Evolutionary conservation across 2,329 filamentous ascomycete species (phyloP).

Genomic region (Phyllosticta capitalensis): DNA sequence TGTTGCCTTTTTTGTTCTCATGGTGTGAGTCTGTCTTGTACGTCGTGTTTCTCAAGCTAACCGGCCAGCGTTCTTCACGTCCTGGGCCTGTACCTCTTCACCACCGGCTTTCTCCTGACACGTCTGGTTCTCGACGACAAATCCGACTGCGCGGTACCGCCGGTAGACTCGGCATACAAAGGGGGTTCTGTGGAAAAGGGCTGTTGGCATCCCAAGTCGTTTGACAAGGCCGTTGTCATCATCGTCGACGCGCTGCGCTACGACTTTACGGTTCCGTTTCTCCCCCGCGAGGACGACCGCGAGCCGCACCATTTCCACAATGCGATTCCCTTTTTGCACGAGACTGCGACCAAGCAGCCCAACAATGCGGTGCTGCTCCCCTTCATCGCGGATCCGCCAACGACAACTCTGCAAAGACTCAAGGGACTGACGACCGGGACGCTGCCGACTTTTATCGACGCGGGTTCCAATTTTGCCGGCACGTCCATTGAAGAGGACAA

Average conservation of each 20-base stretch:
- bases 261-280: constrained; percentile 84
- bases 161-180: constrained; percentile 44
- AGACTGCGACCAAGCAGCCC: constrained; percentile 64
- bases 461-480: constrained; percentile 90
- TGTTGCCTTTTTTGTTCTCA: constrained; percentile 58
- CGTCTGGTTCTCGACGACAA: constrained; percentile 70
- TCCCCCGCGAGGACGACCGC: constrained; percentile 40
- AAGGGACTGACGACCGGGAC: constrained; percentile 95
- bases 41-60: not conserved
- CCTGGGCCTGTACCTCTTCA: constrained; percentile 82
- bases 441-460: constrained; percentile 85
- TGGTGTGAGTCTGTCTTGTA: constrained; percentile 40
- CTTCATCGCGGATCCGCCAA: constrained; percentile 95
- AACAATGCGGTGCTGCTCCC: constrained; percentile 81
- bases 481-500: constrained; percentile 94
- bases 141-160: constrained; percentile 66
- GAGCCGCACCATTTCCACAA: constrained; percentile 66
- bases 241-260: constrained; percentile 91
- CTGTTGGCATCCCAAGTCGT: constrained; percentile 94
- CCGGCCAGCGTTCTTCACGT: constrained; percentile 57
- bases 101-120: constrained; percentile 86
- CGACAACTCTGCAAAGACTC: constrained; percentile 80
- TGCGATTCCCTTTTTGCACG: constrained; percentile 76
- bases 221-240: constrained; percentile 82
- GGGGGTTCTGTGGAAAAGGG: constrained; percentile 46